Evolutionary conservation across 2,329 filamentous ascomycete species (phyloP).

Genomic region (Ophiocordyceps camponoti-rufipedis): DNA sequence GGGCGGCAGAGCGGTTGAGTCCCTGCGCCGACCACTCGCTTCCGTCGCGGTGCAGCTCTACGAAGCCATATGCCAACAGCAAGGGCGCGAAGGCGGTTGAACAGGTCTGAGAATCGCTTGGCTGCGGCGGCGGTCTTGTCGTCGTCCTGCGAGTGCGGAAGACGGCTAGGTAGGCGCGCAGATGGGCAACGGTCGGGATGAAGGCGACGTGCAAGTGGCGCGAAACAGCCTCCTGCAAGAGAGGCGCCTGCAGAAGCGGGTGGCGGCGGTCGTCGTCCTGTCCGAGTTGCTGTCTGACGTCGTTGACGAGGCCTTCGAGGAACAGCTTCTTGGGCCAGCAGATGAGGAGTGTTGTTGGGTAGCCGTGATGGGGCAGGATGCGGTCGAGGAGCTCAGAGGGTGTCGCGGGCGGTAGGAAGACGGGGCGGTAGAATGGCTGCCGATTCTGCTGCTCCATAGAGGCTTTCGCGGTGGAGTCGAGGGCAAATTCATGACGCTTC

Average conservation of each 20-base stretch:
- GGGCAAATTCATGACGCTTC: neutral
- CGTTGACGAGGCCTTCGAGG: conserved; percentile 34
- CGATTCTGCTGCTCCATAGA: neutral
- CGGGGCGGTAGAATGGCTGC: conserved; percentile 7
- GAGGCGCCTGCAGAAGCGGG: conserved; percentile 39
- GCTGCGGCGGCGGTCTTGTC: conserved; percentile 15
- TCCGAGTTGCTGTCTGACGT: conserved; percentile 17
- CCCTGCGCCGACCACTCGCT: conserved; percentile 64
- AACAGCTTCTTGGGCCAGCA: conserved; percentile 51
- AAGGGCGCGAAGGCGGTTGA: conserved; percentile 14
- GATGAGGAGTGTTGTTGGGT: conserved; percentile 51
- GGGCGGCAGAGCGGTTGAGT: conserved; percentile 41
- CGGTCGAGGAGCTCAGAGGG: conserved; percentile 46
- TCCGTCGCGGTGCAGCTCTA: conserved; percentile 47
- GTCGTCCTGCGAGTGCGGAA: conserved; percentile 21
- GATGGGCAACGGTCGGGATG: conserved; percentile 54
- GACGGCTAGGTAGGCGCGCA: conserved; percentile 57
- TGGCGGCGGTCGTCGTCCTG: conserved; percentile 2
- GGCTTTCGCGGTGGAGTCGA: neutral
- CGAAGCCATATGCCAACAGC: conserved; percentile 45
- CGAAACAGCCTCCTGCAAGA: conserved; percentile 51
- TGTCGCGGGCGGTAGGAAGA: conserved; percentile 32
- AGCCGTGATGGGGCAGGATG: conserved; percentile 35
- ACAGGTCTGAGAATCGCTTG: conserved; percentile 10
- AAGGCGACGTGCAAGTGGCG: conserved; percentile 55